Percentiles rank a stretch among this genome's conserved stretches.
Conservation (phyloP, 495 filamentous ascomycete species). For the Penicillium cataractarum region DNA sequence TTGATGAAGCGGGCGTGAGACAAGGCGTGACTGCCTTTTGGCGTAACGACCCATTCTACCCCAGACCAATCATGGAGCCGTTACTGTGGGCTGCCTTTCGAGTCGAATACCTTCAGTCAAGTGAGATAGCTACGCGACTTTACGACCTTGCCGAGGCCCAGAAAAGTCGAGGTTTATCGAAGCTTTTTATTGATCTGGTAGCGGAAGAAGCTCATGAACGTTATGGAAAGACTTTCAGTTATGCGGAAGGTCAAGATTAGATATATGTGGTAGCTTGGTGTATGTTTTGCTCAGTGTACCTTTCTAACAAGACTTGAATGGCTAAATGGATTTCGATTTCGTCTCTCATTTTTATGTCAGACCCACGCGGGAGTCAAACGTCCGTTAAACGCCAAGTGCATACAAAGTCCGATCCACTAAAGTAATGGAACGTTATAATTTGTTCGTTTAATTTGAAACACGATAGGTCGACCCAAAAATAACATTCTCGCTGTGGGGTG, state of each 20-base stretch:
- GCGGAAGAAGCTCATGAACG: not conserved
- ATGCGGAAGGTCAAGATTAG: not conserved
- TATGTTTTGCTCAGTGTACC: no score
- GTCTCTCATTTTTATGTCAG: no score
- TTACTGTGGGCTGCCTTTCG: conserved; percentile 6
- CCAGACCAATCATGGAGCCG: conserved; percentile 16
- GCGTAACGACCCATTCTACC: conserved; percentile 29
- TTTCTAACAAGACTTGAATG: no score
- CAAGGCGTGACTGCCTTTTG: conserved; percentile 25
- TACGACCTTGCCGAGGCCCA: not conserved
- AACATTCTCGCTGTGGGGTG: not conserved
- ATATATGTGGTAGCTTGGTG: no score
- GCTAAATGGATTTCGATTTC: no score
- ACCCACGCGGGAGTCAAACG: not conserved
- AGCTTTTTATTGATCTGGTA: not conserved
- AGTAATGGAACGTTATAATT: not conserved
- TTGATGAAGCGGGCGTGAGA: conserved; percentile 19
- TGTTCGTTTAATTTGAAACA: not conserved
- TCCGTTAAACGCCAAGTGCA: not conserved
- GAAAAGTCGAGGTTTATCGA: not conserved
- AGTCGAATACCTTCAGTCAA: not conserved
- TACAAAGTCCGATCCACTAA: not conserved
- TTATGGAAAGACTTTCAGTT: not conserved
- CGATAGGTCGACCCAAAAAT: not conserved
- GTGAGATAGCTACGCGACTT: not conserved